phyloP scores from a whole-genome alignment of 345 rosid species.

The Dimocarpus longan region DNA sequence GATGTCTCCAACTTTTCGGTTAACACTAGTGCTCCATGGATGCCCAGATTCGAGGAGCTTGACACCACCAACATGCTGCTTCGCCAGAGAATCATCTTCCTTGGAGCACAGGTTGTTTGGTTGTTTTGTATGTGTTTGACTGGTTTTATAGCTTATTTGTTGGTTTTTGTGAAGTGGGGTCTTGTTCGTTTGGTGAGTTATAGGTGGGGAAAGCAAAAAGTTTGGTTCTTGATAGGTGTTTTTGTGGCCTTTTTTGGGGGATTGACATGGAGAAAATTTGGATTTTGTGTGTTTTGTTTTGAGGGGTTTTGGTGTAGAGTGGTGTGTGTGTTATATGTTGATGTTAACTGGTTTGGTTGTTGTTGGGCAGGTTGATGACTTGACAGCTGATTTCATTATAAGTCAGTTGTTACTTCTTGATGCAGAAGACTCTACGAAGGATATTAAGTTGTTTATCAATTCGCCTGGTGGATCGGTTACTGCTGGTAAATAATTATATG shows the following conservation, averaged over 20 bases:
- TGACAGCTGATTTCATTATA: slow-evolving; percentile 81
- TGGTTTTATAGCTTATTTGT: neutral
- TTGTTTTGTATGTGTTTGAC: neutral
- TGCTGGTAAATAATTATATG: slow-evolving; percentile 54
- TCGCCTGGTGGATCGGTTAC: slow-evolving; percentile 95
- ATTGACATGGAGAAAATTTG: no score
- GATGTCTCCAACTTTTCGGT: slow-evolving; percentile 46
- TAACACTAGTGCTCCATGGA: slow-evolving; percentile 48
- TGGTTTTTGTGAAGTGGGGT: no score
- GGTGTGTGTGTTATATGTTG: neutral
- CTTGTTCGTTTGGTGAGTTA: no score
- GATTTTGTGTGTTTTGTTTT: no score
- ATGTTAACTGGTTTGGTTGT: neutral
- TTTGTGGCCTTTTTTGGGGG: no score
- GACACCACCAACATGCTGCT: slow-evolving; percentile 91
- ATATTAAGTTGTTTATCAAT: slow-evolving; percentile 79
- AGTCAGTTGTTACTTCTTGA: slow-evolving; percentile 91
- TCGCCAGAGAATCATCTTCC: slow-evolving; percentile 83
- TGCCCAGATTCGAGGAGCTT: slow-evolving; percentile 81
- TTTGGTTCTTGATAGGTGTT: no score
- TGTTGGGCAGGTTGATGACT: slow-evolving; percentile 73
- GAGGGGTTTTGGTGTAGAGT: no score
- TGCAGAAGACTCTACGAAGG: slow-evolving; percentile 78
- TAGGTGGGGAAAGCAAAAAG: no score
- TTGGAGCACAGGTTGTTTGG: slow-evolving; percentile 72